phyloP scores from a whole-genome alignment of 495 filamentous ascomycete genomes.

The Tirmania nivea region DNA sequence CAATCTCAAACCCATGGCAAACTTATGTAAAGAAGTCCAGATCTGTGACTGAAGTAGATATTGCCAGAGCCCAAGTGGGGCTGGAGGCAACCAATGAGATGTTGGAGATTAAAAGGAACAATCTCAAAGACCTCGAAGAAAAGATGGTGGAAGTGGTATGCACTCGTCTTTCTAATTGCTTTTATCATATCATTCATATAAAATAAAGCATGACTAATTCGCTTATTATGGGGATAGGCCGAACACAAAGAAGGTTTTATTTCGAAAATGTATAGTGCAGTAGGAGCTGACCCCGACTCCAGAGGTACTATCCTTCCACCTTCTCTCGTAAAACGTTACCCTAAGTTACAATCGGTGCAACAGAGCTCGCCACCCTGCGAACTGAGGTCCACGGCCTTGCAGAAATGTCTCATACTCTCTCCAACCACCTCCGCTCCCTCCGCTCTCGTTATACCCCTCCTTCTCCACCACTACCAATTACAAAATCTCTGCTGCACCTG shows the following conservation, averaged over 20 bases:
- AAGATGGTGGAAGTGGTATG: slow-evolving; percentile 6
- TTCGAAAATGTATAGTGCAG: slow-evolving; percentile 40
- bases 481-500: too few species aligned
- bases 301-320: slow-evolving; percentile 25
- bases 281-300: slow-evolving; percentile 38
- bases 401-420: slow-evolving; percentile 34
- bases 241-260: slow-evolving; percentile 32
- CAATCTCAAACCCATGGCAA: slow-evolving; percentile 61
- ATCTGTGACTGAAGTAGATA: slow-evolving; percentile 43
- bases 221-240: neutral
- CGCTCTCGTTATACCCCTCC: slow-evolving; percentile 17
- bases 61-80: slow-evolving; percentile 49
- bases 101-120: slow-evolving; percentile 43
- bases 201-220: slow-evolving; percentile 7
- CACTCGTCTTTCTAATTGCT: too few species aligned
- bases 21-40: slow-evolving; percentile 41
- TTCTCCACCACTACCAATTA: too few species aligned
- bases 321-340: slow-evolving; percentile 21
- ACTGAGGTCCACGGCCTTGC: slow-evolving; percentile 61
- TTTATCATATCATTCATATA: too few species aligned
- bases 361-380: slow-evolving; percentile 27
- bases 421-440: slow-evolving; percentile 25
- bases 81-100: slow-evolving; percentile 55
- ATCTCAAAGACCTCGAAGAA: slow-evolving; percentile 38
- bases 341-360: neutral